Percentiles rank a stretch among this genome's conserved stretches.
phyloP scores from a whole-genome alignment of 495 filamentous ascomycete genomes.

The Saxophila tyrrhenica region DNA sequence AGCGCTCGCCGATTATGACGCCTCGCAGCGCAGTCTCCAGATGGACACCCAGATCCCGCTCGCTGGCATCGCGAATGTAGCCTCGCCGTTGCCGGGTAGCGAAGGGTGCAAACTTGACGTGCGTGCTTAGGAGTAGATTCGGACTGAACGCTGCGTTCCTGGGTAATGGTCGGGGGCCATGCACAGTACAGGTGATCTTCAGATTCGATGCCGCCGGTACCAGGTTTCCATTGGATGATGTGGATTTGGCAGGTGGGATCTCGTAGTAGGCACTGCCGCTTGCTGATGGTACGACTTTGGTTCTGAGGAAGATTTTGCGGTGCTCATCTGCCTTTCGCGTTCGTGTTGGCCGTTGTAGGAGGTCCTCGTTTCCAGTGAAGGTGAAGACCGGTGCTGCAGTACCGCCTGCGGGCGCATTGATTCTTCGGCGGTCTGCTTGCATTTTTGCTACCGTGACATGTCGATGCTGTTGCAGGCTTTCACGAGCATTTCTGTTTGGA shows the following conservation, averaged over 20 bases:
- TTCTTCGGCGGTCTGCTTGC: slow-evolving; percentile 65
- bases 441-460: slow-evolving; percentile 7
- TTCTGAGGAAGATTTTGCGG: slow-evolving; percentile 52
- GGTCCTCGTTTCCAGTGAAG: slow-evolving; percentile 18
- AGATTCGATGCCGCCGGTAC: slow-evolving; percentile 52
- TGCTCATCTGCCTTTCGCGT: slow-evolving; percentile 19
- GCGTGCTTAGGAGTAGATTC: slow-evolving; percentile 77
- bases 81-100: slow-evolving; percentile 70
- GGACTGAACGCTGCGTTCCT: slow-evolving; percentile 81
- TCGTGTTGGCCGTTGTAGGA: slow-evolving; percentile 38
- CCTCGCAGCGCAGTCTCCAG: slow-evolving; percentile 82
- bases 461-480: too few relatives aligned
- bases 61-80: slow-evolving; percentile 73
- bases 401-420: slow-evolving; percentile 74
- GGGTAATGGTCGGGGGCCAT: slow-evolving; percentile 83
- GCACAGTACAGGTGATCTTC: slow-evolving; percentile 84
- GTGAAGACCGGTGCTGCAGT: slow-evolving; percentile 67
- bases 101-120: slow-evolving; percentile 94
- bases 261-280: slow-evolving; percentile 92
- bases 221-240: slow-evolving; percentile 26
- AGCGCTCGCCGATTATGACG: slow-evolving; percentile 79
- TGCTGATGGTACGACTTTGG: slow-evolving; percentile 82
- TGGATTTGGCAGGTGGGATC: slow-evolving; percentile 41
- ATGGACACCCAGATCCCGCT: slow-evolving; percentile 83
- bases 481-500: not conserved